Conservation (phyloP, 495 filamentous ascomycete genomes). For the Aspergillus panamensis region DNA sequence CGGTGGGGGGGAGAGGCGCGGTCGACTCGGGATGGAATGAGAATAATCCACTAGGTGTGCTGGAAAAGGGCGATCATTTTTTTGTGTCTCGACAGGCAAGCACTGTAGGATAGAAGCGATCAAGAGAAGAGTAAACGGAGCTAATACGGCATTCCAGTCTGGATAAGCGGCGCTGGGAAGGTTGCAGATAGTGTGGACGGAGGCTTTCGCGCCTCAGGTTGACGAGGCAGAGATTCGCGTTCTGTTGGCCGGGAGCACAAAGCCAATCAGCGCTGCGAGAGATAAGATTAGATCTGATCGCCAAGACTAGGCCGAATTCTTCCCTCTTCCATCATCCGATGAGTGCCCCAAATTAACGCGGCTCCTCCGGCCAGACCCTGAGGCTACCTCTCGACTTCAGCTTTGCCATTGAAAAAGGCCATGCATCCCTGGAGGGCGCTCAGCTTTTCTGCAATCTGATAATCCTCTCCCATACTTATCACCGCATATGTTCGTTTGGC, state of each 20-base stretch:
- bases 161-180: constrained; percentile 7
- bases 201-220: constrained; percentile 13
- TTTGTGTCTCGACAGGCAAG: constrained; percentile 12
- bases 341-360: constrained; percentile 1
- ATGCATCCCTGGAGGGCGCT: constrained; percentile 8
- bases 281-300: constrained; percentile 49
- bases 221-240: constrained; percentile 9
- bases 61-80: constrained; percentile 25
- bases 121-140: neutral
- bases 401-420: constrained; percentile 15
- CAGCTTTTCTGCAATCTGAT: neutral
- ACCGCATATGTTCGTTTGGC: neutral
- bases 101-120: neutral
- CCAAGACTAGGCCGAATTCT: constrained; percentile 26
- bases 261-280: constrained; percentile 34
- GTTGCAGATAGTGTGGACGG: constrained; percentile 7
- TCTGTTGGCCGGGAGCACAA: constrained; percentile 5
- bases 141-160: neutral
- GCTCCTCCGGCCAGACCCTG: constrained; percentile 9
- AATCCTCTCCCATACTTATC: neutral
- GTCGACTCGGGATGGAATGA: constrained; percentile 6
- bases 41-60: constrained; percentile 22
- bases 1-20: constrained; percentile 9
- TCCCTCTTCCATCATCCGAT: neutral
- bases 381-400: neutral